These are phyloP conservation scores for Dactylellina parvicollis DNA, from an alignment of 2,329 filamentous ascomycete genomes.

Conservation along the genomic window DNA sequence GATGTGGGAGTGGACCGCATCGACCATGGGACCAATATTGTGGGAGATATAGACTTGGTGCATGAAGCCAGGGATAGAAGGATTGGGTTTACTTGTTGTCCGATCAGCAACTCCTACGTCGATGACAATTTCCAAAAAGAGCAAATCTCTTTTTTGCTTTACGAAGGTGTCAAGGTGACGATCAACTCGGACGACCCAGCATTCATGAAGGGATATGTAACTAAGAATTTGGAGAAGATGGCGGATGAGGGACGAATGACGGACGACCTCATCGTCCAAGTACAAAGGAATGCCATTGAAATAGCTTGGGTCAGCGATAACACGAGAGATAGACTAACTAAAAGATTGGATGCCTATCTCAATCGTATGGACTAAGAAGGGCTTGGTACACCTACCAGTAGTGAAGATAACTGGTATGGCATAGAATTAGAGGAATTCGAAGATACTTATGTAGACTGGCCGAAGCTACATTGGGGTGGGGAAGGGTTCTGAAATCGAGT, in stretches of 20 bases:
- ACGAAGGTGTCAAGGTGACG: slow-evolving; percentile 73
- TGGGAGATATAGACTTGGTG: slow-evolving; percentile 70
- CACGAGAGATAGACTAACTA: background rate
- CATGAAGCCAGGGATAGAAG: slow-evolving; percentile 68
- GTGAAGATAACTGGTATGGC: no score
- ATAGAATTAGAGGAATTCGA: no score
- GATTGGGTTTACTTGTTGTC: slow-evolving; percentile 76
- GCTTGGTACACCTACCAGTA: no score
- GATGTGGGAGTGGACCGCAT: slow-evolving; percentile 72
- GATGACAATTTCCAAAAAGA: slow-evolving; percentile 67
- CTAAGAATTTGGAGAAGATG: slow-evolving; percentile 67
- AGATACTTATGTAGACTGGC: no score
- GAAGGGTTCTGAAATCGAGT: no score
- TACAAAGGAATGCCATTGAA: slow-evolving; percentile 1
- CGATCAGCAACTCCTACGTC: slow-evolving; percentile 72
- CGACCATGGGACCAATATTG: slow-evolving; percentile 76
- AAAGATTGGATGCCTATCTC: background rate
- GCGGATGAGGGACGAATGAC: background rate
- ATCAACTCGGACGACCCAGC: slow-evolving; percentile 80
- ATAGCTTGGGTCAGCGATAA: background rate
- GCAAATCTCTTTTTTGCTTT: slow-evolving; percentile 72
- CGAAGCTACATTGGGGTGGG: no score
- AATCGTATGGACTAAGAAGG: no score
- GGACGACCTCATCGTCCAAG: background rate
- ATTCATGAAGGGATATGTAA: slow-evolving; percentile 79